Evolutionary conservation across 1,139 yeast species (phyloP).

Genomic region (Candida anutae): DNA sequence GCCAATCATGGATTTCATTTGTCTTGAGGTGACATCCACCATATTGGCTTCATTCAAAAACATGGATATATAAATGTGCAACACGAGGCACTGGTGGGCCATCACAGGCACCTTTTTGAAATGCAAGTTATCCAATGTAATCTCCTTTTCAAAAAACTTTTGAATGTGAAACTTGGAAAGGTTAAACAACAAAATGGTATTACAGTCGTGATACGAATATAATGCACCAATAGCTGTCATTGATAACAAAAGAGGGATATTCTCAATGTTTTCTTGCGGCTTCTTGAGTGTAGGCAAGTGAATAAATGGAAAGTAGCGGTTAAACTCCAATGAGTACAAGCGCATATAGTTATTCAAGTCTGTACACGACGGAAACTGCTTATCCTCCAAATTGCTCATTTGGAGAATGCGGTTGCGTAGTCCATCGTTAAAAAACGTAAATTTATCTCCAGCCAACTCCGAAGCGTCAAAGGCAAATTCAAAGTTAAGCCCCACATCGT

Average conservation of each 20-base stretch:
- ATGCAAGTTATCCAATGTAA: constrained; percentile 37
- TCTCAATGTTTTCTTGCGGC: constrained; percentile 46
- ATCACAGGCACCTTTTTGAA: constrained; percentile 70
- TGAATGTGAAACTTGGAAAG: constrained; percentile 74
- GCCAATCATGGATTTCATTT: constrained; percentile 70
- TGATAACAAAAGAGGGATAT: constrained; percentile 69
- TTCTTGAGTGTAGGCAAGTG: constrained; percentile 64
- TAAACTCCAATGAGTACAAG: constrained; percentile 66
- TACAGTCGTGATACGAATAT: constrained; percentile 72
- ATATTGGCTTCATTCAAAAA: constrained; percentile 72
- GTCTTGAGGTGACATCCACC: constrained; percentile 67
- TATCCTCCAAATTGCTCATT: constrained; percentile 40
- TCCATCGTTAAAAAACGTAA: constrained; percentile 36
- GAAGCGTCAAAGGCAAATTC: constrained; percentile 9
- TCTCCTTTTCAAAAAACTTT: constrained; percentile 57
- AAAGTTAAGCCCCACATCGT: constrained; percentile 3
- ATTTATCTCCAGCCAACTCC: constrained; percentile 7
- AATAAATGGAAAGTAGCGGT: constrained; percentile 75
- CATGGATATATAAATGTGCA: constrained; percentile 76
- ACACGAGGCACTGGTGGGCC: constrained; percentile 79
- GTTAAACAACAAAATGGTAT: constrained; percentile 70
- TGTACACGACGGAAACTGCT: constrained; percentile 65
- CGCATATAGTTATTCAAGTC: constrained; percentile 70
- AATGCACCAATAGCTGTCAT: constrained; percentile 89
- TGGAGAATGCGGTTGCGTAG: constrained; percentile 47